Conservation (phyloP, 2,329 filamentous ascomycete genomes). For the Arachnomyces sp. region DNA sequence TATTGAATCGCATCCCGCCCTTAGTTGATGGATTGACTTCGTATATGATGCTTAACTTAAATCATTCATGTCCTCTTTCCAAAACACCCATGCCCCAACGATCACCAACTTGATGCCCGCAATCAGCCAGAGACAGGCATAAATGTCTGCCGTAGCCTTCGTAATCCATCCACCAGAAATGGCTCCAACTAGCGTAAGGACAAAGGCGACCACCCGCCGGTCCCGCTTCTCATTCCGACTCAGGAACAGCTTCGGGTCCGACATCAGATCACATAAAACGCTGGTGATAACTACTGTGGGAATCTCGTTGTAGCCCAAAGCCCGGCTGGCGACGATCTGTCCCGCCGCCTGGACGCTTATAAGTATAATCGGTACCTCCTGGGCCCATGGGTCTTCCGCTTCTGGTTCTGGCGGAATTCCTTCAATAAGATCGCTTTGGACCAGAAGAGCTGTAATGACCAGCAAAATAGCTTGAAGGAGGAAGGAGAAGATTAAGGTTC, state of each 20-base stretch:
- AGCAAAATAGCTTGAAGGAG: constrained; percentile 29
- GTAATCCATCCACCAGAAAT: constrained; percentile 35
- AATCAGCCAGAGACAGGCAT: constrained; percentile 33
- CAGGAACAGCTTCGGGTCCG: constrained; percentile 25
- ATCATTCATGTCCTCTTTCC: constrained; percentile 15
- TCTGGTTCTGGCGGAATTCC: constrained; percentile 9
- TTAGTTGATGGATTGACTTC: too few relatives aligned
- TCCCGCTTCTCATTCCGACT: constrained; percentile 26
- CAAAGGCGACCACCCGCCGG: constrained; percentile 27
- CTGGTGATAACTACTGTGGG: constrained; percentile 37
- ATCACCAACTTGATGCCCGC: constrained; percentile 29
- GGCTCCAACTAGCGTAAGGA: constrained; percentile 33
- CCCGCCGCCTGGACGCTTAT: constrained; percentile 36
- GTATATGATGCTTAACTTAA: too few relatives aligned
- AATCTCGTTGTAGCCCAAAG: constrained; percentile 32
- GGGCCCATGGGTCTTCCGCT: constrained; percentile 27
- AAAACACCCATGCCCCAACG: constrained; percentile 29
- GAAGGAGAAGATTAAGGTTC: constrained; percentile 34
- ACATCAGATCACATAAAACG: constrained; percentile 32
- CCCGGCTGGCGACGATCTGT: constrained; percentile 32
- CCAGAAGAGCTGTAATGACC: constrained; percentile 27
- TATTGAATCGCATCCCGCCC: too few relatives aligned
- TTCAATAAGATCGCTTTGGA: constrained; percentile 26
- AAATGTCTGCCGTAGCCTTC: constrained; percentile 27
- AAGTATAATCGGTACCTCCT: constrained; percentile 31